phyloP scores from a whole-genome alignment of 192 early-diverging fungal species.

The Allomyces macrogynus region DNA sequence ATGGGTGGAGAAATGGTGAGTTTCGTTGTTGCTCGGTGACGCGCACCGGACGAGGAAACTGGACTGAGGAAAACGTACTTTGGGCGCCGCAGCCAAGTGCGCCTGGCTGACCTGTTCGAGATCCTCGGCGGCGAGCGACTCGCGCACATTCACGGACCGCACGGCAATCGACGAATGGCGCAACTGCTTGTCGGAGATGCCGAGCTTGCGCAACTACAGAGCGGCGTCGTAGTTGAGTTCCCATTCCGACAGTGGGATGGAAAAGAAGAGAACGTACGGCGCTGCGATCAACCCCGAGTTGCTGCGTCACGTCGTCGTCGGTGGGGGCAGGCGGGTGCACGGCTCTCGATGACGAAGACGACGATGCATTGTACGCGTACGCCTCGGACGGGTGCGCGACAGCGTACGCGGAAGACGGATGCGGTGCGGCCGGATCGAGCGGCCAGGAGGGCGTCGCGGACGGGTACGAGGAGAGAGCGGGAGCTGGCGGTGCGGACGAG shows the following conservation, averaged over 20 bases:
- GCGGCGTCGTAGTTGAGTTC: slow-evolving; percentile 52
- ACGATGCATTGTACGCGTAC: neutral
- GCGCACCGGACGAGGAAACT: no score
- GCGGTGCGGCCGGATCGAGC: no score
- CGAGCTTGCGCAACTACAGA: slow-evolving; percentile 55
- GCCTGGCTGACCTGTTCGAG: neutral
- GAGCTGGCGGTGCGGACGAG: neutral
- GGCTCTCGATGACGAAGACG: neutral
- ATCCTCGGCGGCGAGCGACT: neutral
- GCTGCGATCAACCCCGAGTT: neutral
- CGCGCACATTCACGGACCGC: no score
- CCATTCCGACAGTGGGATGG: neutral
- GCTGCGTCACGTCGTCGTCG: neutral
- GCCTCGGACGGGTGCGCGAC: neutral
- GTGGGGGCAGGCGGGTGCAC: neutral
- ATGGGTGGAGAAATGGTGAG: no score
- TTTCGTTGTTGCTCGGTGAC: no score
- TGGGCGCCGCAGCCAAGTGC: neutral
- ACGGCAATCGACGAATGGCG: neutral
- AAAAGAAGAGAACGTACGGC: neutral
- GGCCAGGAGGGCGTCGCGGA: no score
- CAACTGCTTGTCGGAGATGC: slow-evolving; percentile 22
- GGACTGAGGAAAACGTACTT: neutral
- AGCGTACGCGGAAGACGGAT: no score
- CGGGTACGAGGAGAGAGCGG: neutral